Evolutionary conservation across 768 basidiomycete species (phyloP).

Genomic region (Clathrus columnatus): DNA sequence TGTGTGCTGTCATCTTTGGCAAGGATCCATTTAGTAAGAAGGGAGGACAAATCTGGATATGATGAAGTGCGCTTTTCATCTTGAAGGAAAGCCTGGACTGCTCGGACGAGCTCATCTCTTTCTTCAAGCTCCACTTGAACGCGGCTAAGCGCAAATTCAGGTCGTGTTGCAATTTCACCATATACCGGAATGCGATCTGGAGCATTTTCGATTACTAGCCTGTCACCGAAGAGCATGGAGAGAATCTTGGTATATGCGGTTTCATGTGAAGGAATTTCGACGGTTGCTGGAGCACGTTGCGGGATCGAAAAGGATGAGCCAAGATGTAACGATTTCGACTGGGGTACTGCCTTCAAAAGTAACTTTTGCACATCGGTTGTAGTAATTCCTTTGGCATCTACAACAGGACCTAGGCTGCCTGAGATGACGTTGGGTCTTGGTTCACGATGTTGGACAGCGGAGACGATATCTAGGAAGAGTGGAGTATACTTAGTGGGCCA

Average conservation of each 20-base stretch:
- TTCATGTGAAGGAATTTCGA: slow-evolving; percentile 74
- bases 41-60: slow-evolving; percentile 50
- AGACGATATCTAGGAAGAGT: slow-evolving; percentile 73
- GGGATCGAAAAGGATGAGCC: slow-evolving; percentile 27
- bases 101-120: slow-evolving; percentile 54
- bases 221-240: slow-evolving; percentile 64
- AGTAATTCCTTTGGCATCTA: slow-evolving; percentile 29
- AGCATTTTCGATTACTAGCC: slow-evolving; percentile 79
- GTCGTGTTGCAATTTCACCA: slow-evolving; percentile 75
- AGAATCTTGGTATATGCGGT: slow-evolving; percentile 86
- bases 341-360: slow-evolving; percentile 32
- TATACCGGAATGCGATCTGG: slow-evolving; percentile 62
- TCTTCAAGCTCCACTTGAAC: slow-evolving; percentile 75
- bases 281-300: slow-evolving; percentile 24
- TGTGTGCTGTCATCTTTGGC: slow-evolving; percentile 61
- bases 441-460: slow-evolving; percentile 56
- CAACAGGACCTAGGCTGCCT: slow-evolving; percentile 44
- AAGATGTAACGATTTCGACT: slow-evolving; percentile 35
- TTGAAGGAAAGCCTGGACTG: slow-evolving; percentile 56
- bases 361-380: slow-evolving; percentile 43
- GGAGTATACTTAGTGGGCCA: slow-evolving; percentile 86
- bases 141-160: slow-evolving; percentile 90
- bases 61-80: slow-evolving; percentile 34
- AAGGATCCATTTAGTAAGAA: slow-evolving; percentile 74
- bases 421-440: slow-evolving; percentile 48